Evolutionary conservation across 2,329 filamentous ascomycete genomes (phyloP).

Genomic region (Colletotrichum camelliae): DNA sequence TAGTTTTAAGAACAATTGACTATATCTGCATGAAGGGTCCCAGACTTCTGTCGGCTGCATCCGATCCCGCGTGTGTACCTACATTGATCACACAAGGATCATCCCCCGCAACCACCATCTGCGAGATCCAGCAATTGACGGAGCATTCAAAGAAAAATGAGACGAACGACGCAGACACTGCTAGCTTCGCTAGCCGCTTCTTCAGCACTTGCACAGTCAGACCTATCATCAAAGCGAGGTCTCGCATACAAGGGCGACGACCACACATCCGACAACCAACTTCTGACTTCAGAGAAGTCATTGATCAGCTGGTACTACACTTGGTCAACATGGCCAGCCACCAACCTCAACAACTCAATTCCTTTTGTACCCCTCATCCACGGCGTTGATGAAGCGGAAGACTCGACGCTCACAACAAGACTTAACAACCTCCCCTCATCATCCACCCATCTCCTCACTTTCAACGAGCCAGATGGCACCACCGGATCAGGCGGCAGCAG

Average conservation of each 20-base stretch:
- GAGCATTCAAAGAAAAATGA: background rate
- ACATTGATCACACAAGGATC: slow-evolving; percentile 12
- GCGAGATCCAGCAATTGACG: background rate
- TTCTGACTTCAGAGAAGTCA: slow-evolving; percentile 40
- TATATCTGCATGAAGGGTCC: background rate
- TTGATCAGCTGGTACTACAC: slow-evolving; percentile 48
- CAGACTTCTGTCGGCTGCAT: background rate
- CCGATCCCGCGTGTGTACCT: background rate
- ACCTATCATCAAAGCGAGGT: slow-evolving; percentile 9
- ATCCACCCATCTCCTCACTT: slow-evolving; percentile 43
- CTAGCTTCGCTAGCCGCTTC: background rate
- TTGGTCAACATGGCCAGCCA: slow-evolving; percentile 39
- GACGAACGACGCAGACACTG: background rate
- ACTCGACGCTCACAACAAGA: slow-evolving; percentile 27
- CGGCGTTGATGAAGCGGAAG: slow-evolving; percentile 36
- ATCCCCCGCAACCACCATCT: background rate
- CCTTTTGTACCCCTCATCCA: slow-evolving; percentile 44
- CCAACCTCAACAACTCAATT: slow-evolving; percentile 28
- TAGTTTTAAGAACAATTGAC: background rate
- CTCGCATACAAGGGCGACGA: slow-evolving; percentile 18
- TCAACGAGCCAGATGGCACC: slow-evolving; percentile 48
- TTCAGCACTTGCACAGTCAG: background rate
- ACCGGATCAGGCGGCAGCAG: slow-evolving; percentile 42
- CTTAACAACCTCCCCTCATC: slow-evolving; percentile 34
- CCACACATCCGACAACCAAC: slow-evolving; percentile 32